Base-by-base conservation (phyloP, 2,329 filamentous ascomycete species). In the Remersonia thermophila region DNA sequence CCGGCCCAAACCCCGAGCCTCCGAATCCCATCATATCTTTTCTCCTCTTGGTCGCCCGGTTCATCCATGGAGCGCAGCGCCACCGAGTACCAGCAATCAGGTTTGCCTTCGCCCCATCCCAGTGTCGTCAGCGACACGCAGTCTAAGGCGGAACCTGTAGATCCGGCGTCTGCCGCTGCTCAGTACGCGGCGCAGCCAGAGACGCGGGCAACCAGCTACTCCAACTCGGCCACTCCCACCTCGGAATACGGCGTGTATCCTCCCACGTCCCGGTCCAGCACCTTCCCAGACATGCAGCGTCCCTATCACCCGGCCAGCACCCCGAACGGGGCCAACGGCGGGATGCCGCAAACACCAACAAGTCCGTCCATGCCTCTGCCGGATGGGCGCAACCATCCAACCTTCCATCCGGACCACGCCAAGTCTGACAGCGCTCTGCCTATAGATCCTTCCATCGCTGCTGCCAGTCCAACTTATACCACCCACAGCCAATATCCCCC, bases 391-490 rank as follows among this genome's bases (percentile, higher is more conserved):
- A 80, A 70, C 73, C 77, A 82, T 79, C 80, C 79, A 68, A 71
- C 46, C 31, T 47, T 74, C 67, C 69, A 73, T 61, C 47, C 74
- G 66, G 69, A 73, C 61, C 70, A 76, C 71, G 73, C 80, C 66
- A 87, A 85, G 65, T 93, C 87, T 94, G 83, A 94, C 85, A 75
- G 73, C 75, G 80, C 85, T 78, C 77, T 93, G 70, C 85, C 85
- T 80, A 87, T 93, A 95, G 89, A 95, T 93, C 86, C 87, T 56
- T 93, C 86, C 61, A 94, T 95, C 60, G 83, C 86, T 62, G 80
- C 83, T 54, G 83, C 85, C 56, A 94, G 85, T 71, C 87, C 89
- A 42, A 87, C 84, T 53, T 95, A 93, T 59, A 74, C 83, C 16
- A 35, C 35, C 51, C 81, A 85, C 53, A 66, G 70, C 44, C 78